Percentiles rank a stretch among this genome's conserved stretches.
Conservation (phyloP, 208 protist genomes). For the Trypanosoma rangeli region DNA sequence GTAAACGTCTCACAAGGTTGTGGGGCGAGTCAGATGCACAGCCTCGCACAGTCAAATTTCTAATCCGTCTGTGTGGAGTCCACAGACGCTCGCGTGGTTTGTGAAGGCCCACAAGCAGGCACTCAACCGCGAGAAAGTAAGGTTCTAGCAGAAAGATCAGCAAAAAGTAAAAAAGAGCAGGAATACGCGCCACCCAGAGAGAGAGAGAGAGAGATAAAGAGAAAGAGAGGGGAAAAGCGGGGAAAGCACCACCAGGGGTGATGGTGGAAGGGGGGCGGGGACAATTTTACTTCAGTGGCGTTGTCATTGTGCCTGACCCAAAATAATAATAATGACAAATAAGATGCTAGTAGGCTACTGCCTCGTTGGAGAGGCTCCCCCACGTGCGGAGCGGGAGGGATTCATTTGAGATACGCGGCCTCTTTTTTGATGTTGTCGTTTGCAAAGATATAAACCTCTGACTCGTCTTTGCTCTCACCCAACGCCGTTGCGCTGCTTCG, state of each 20-base stretch:
- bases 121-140: background rate
- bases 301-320: background rate
- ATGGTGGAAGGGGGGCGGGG: too few species aligned
- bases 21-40: background rate
- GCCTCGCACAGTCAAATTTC: background rate
- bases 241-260: too few species aligned
- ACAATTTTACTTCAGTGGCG: background rate
- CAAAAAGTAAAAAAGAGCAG: background rate
- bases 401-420: slow-evolving; percentile 11
- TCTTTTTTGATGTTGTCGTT: slow-evolving; percentile 38
- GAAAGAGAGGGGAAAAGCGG: too few species aligned
- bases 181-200: background rate
- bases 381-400: background rate
- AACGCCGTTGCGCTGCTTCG: slow-evolving; percentile 1
- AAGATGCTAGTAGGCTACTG: background rate
- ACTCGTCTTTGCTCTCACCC: background rate
- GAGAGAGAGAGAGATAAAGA: background rate
- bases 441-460: slow-evolving; percentile 23
- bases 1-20: background rate
- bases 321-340: slow-evolving; percentile 1
- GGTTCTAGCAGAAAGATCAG: background rate
- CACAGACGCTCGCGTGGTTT: background rate
- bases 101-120: background rate
- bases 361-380: slow-evolving; percentile 6
- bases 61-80: background rate